Evolutionary conservation across 495 filamentous ascomycete species (phyloP).

Genomic region (Lasiosphaeria miniovina): DNA sequence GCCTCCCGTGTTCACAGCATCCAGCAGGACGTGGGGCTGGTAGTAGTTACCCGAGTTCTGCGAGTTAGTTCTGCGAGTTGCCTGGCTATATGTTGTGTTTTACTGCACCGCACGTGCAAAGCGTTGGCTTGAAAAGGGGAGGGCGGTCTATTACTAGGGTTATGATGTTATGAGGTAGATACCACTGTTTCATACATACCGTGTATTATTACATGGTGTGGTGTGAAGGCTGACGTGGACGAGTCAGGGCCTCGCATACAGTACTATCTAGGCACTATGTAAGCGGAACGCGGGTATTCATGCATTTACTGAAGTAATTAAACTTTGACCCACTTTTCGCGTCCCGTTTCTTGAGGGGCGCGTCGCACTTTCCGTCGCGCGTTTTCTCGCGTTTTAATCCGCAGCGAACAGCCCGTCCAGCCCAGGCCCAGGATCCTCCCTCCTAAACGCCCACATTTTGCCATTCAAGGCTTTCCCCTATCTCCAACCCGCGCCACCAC

Average conservation of each 20-base stretch:
- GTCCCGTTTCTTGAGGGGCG: constrained; percentile 13
- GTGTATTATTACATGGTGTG: too few species aligned
- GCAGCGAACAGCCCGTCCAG: too few species aligned
- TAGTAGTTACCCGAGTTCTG: constrained; percentile 34
- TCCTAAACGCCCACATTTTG: constrained; percentile 5
- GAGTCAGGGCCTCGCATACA: too few species aligned
- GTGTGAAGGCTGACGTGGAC: too few species aligned
- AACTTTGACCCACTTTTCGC: constrained; percentile 17
- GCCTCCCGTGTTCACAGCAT: constrained; percentile 89
- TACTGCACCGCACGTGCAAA: too few species aligned
- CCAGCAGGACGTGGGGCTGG: constrained; percentile 93
- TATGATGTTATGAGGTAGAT: too few species aligned
- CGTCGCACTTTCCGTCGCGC: constrained; percentile 22
- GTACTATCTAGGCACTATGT: background rate
- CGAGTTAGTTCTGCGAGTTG: too few species aligned
- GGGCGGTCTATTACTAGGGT: too few species aligned
- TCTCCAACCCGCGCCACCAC: constrained; percentile 6
- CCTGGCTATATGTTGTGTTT: too few species aligned
- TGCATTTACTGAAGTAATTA: constrained; percentile 21
- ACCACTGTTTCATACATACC: too few species aligned
- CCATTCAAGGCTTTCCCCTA: background rate
- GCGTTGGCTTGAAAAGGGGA: too few species aligned
- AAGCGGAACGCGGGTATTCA: background rate
- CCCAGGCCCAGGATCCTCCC: too few species aligned
- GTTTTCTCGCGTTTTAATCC: constrained; percentile 35